phyloP scores from a whole-genome alignment of 371 early-diverging fungal genomes.

The Haplosporangium sp. region DNA sequence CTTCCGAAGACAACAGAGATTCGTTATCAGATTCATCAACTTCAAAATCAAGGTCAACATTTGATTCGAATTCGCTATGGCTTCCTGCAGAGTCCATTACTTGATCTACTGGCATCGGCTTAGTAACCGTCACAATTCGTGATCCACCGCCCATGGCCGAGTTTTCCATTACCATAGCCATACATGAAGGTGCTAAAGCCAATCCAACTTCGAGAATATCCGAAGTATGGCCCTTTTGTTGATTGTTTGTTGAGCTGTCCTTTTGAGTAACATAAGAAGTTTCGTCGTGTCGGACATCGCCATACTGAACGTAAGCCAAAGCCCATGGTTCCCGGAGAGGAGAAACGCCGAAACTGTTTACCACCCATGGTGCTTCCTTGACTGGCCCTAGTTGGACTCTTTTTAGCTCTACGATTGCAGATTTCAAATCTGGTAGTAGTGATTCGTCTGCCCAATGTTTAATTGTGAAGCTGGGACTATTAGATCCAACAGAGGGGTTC shows the following conservation, averaged over 20 bases:
- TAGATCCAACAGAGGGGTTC: not conserved
- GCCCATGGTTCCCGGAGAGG: conserved; percentile 53
- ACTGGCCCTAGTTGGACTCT: conserved; percentile 35
- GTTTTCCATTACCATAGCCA: conserved; percentile 56
- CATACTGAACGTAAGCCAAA: conserved; percentile 45
- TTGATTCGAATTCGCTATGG: conserved; percentile 1
- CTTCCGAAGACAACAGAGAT: conserved; percentile 41
- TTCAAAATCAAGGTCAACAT: conserved; percentile 23
- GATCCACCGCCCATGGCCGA: conserved; percentile 19
- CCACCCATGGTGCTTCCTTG: conserved; percentile 40
- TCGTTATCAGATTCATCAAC: conserved; percentile 41
- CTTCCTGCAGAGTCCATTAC: conserved; percentile 51
- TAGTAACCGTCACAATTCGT: conserved; percentile 47
- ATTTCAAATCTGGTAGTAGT: conserved; percentile 37
- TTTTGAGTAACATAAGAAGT: not conserved
- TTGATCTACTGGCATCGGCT: conserved; percentile 48
- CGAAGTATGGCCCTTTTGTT: not conserved
- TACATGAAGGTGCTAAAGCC: conserved; percentile 44
- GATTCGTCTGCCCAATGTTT: conserved; percentile 39
- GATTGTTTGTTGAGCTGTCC: not conserved
- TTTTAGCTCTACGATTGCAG: conserved; percentile 37
- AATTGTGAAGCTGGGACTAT: not conserved
- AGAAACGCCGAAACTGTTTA: conserved; percentile 14
- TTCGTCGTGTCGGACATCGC: not conserved
- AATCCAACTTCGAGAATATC: conserved; percentile 20